Evolutionary conservation across 1,284 basidiomycete species (phyloP).

Genomic region (Phaffia rhodozyma): DNA sequence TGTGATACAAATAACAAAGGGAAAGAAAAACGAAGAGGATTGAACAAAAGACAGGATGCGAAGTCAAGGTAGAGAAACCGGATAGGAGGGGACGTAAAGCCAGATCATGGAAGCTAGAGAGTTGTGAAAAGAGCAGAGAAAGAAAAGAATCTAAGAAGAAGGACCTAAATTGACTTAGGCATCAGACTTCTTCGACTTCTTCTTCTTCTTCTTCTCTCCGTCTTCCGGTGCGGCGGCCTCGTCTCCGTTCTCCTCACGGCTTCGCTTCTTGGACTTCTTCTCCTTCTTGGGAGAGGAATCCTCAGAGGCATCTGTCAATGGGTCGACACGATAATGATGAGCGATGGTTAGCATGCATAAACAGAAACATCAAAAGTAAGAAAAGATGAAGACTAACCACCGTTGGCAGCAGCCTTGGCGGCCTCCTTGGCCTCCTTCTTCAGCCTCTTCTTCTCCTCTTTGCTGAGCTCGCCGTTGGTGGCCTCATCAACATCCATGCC

Average conservation of each 20-base stretch:
- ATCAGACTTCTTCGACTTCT: slow-evolving; percentile 53
- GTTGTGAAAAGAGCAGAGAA: too few relatives aligned
- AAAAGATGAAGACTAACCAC: slow-evolving; percentile 3
- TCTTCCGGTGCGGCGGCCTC: slow-evolving; percentile 33
- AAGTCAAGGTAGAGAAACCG: too few relatives aligned
- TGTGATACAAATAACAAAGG: background rate
- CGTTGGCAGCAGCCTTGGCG: slow-evolving; percentile 19
- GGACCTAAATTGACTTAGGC: background rate
- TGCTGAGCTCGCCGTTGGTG: slow-evolving; percentile 36
- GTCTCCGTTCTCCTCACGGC: slow-evolving; percentile 34
- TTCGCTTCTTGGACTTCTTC: slow-evolving; percentile 40
- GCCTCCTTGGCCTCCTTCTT: slow-evolving; percentile 44
- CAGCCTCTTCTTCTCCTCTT: slow-evolving; percentile 47
- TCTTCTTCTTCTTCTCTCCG: slow-evolving; percentile 28
- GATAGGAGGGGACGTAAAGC: too few relatives aligned
- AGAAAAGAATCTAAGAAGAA: too few relatives aligned
- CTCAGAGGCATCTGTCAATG: slow-evolving; percentile 6
- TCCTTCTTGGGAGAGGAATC: slow-evolving; percentile 20
- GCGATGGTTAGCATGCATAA: background rate
- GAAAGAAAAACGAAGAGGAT: background rate
- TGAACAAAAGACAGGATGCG: too few relatives aligned
- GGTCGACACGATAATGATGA: background rate
- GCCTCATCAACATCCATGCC: slow-evolving; percentile 35
- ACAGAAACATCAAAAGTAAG: slow-evolving; percentile 1
- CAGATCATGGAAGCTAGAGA: too few relatives aligned